phyloP scores from a whole-genome alignment of 2,329 filamentous ascomycete genomes.

The Westerdykella ornata region DNA sequence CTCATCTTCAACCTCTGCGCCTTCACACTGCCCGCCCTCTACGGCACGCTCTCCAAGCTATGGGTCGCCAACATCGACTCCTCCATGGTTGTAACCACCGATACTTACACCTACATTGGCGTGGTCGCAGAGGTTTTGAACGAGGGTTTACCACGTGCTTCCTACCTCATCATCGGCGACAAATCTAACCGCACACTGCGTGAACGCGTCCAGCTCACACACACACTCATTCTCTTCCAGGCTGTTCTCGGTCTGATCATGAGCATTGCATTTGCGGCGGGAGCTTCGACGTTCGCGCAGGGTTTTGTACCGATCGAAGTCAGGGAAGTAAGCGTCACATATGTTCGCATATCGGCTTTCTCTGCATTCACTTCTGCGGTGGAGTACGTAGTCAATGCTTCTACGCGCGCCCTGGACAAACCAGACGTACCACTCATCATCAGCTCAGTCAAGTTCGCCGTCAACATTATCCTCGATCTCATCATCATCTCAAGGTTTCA shows the following conservation, averaged over 20 bases:
- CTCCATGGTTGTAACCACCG: conserved; percentile 56
- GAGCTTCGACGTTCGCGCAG: conserved; percentile 50
- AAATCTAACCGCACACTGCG: conserved; percentile 47
- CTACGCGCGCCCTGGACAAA: conserved; percentile 59
- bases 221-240: conserved; percentile 54
- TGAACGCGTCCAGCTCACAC: conserved; percentile 52
- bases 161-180: conserved; percentile 65
- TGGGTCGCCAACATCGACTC: conserved; percentile 65
- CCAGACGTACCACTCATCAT: conserved; percentile 64
- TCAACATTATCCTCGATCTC: conserved; percentile 63
- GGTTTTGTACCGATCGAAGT: conserved; percentile 59
- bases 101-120: conserved; percentile 63
- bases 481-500: conserved; percentile 61
- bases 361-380: conserved; percentile 56
- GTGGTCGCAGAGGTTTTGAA: conserved; percentile 63
- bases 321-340: conserved; percentile 52
- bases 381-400: conserved; percentile 55
- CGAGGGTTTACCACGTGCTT: conserved; percentile 62
- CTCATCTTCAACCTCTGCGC: conserved; percentile 57
- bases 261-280: conserved; percentile 53
- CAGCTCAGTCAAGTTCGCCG: conserved; percentile 54
- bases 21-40: conserved; percentile 61
- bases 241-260: conserved; percentile 51
- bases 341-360: conserved; percentile 60
- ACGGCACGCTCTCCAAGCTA: conserved; percentile 60